A percentile compares a stretch with the other conserved stretches of the same genome.
These are phyloP conservation scores for Debaryomyces sp. DNA, from an alignment of 1,139 yeast species.

Conservation along the genomic window DNA sequence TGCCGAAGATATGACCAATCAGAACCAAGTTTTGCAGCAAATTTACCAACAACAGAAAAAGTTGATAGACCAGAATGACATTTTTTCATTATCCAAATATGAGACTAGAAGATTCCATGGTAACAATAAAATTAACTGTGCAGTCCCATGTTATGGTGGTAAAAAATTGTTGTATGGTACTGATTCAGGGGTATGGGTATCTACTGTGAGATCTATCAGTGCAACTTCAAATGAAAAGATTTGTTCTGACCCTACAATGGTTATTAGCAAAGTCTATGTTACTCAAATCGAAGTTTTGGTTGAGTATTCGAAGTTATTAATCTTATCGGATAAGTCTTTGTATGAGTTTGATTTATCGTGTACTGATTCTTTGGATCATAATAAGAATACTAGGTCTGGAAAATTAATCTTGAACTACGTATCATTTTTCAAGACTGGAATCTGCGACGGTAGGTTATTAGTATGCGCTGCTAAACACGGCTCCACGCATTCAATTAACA, in stretches of 20 bases:
- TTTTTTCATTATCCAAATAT: conserved; percentile 74
- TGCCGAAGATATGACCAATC: conserved; percentile 60
- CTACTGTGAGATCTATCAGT: conserved; percentile 56
- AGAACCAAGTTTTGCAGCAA: conserved; percentile 80
- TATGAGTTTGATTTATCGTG: conserved; percentile 77
- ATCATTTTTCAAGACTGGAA: conserved; percentile 88
- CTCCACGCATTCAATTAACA: conserved; percentile 74
- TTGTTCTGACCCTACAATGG: conserved; percentile 76
- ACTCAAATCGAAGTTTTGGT: conserved; percentile 91
- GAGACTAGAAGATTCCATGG: conserved; percentile 74
- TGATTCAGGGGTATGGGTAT: conserved; percentile 85
- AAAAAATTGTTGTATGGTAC: conserved; percentile 89
- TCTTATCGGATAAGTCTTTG: conserved; percentile 79
- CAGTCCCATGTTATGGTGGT: conserved; percentile 95
- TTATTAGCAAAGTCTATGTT: conserved; percentile 74
- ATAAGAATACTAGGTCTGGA: conserved; percentile 72
- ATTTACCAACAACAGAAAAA: conserved; percentile 78
- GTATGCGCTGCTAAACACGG: conserved; percentile 89
- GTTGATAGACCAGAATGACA: conserved; percentile 71
- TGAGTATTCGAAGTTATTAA: conserved; percentile 82
- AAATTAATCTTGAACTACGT: conserved; percentile 84
- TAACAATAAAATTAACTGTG: conserved; percentile 81
- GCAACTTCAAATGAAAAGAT: conserved; percentile 48
- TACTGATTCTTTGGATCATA: conserved; percentile 69
- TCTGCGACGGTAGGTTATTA: conserved; percentile 83